A percentile compares a stretch with the other conserved stretches of the same genome.
Evolutionary conservation across 257 asterid species (phyloP).

Genomic region (Solanum pennellii): DNA sequence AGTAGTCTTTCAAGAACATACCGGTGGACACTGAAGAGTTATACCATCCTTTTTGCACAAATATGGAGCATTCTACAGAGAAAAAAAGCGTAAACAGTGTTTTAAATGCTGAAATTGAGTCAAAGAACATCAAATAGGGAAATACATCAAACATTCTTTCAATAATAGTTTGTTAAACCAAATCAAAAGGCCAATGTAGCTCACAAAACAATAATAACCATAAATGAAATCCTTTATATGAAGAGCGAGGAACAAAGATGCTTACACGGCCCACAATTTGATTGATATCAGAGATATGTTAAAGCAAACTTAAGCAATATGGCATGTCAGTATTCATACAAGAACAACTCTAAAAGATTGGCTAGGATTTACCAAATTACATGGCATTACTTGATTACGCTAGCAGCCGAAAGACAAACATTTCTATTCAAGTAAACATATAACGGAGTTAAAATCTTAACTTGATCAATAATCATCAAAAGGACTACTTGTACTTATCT

Average conservation of each 20-base stretch:
- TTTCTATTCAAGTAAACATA: background rate
- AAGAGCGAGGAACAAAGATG: background rate
- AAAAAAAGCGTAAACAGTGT: background rate
- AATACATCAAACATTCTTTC: background rate
- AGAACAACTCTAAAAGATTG: background rate
- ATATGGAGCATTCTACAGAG: slow-evolving; percentile 81
- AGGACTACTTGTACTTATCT: background rate
- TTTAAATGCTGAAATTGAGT: background rate
- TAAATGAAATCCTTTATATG: background rate
- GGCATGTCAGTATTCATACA: background rate
- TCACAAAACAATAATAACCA: background rate
- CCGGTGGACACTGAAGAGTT: slow-evolving; percentile 85
- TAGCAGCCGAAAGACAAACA: background rate
- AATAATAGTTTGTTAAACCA: background rate
- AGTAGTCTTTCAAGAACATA: slow-evolving; percentile 18
- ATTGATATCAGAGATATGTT: background rate
- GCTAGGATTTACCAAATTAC: background rate
- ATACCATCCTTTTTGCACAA: slow-evolving; percentile 89
- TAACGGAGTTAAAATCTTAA: background rate
- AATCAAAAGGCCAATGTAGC: background rate
- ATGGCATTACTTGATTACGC: background rate
- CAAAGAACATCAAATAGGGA: background rate
- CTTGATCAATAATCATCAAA: background rate
- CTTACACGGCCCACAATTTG: background rate
- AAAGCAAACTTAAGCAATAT: background rate